Evolutionary conservation across 2,329 filamentous ascomycete genomes (phyloP).

Genomic region (Xylaria sp.): DNA sequence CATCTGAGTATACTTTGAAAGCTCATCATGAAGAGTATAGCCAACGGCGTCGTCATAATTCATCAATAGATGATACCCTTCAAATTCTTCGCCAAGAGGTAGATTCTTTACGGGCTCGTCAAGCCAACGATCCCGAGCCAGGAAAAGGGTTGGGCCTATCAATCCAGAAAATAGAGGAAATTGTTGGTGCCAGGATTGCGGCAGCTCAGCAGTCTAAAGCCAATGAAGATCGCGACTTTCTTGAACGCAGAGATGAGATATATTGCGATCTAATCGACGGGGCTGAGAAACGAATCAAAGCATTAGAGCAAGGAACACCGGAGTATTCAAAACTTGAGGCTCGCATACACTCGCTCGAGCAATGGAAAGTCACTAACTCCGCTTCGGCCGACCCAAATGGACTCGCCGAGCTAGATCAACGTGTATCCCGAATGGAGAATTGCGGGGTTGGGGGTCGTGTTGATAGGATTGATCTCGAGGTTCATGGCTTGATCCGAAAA

Average conservation of each 20-base stretch:
- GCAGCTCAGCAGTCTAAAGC: slow-evolving; percentile 5
- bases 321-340: not conserved
- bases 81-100: slow-evolving; percentile 1
- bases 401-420: slow-evolving; percentile 1
- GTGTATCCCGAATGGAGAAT: slow-evolving; percentile 9
- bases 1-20: slow-evolving; percentile 13
- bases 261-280: slow-evolving; percentile 30
- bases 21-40: slow-evolving; percentile 16
- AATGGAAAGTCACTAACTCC: slow-evolving; percentile 15
- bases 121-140: not conserved
- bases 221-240: not conserved
- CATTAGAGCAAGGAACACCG: not conserved
- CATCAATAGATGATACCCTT: not conserved
- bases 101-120: not conserved
- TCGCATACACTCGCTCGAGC: slow-evolving; percentile 16
- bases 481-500: slow-evolving; percentile 4
- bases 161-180: not conserved
- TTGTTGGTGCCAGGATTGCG: slow-evolving; percentile 6
- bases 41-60: not conserved
- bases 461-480: slow-evolving; percentile 11
- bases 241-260: slow-evolving; percentile 19
- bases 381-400: slow-evolving; percentile 15
- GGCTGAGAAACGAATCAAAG: not conserved
- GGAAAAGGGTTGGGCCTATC: not conserved
- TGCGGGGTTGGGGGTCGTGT: slow-evolving; percentile 8